Percentiles rank a stretch among this genome's conserved stretches.
phyloP scores from a whole-genome alignment of 345 rosid species.

The Acer yangbiense region DNA sequence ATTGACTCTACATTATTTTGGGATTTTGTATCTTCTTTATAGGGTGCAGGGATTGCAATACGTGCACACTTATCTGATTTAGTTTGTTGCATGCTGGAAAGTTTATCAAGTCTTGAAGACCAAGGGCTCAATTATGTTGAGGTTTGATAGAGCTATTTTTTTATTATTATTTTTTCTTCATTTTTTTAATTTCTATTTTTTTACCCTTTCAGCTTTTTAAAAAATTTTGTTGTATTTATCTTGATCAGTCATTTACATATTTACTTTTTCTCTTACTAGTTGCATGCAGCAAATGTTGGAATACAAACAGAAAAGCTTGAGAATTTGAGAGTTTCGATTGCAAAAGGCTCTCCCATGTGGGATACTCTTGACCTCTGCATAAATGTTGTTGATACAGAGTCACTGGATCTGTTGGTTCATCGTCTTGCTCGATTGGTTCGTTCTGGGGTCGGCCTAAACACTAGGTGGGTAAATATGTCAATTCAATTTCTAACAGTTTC shows the following conservation, averaged over 20 bases:
- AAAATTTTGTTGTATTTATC: background rate
- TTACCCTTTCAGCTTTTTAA: conserved; percentile 19
- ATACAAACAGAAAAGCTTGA: conserved; percentile 93
- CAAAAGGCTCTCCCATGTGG: conserved; percentile 99
- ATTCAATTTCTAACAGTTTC: conserved; percentile 11
- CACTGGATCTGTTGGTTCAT: conserved; percentile 78
- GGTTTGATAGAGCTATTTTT: conserved; percentile 41
- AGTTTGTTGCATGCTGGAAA: conserved; percentile 98
- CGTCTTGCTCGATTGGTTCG: conserved; percentile 85
- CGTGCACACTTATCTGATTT: conserved; percentile 89
- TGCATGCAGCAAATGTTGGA: conserved; percentile 97
- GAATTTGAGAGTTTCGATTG: conserved; percentile 84
- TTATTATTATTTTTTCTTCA: background rate
- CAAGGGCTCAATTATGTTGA: conserved; percentile 97
- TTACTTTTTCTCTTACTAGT: conserved; percentile 45
- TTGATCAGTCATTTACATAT: conserved; percentile 12
- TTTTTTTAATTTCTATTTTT: background rate
- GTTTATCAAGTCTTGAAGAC: conserved; percentile 98
- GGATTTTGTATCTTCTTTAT: conserved; percentile 14
- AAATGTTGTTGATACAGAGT: conserved; percentile 66
- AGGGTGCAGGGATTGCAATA: conserved; percentile 94
- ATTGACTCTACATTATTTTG: background rate
- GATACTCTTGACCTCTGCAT: conserved; percentile 96
- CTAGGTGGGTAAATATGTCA: conserved; percentile 58
- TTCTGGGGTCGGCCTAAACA: conserved; percentile 93